Evolutionary conservation across 345 rosid species (phyloP).

Genomic region (Stellera chamaejasme): DNA sequence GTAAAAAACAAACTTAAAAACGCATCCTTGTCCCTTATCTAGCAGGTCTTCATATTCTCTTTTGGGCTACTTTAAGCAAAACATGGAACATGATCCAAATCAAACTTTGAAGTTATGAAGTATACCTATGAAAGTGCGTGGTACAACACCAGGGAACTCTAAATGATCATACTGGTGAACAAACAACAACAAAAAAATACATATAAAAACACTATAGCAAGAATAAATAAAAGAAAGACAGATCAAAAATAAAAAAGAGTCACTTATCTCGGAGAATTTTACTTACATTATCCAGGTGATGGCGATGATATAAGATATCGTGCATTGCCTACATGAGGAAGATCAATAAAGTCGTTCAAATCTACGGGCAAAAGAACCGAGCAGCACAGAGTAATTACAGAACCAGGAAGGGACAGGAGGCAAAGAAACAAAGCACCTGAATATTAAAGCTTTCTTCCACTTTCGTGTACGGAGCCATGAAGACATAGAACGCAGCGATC

Average conservation of each 20-base stretch:
- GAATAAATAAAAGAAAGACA: background rate
- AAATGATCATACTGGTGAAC: constrained; percentile 75
- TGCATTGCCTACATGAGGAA: constrained; percentile 60
- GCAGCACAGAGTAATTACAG: background rate
- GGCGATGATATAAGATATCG: constrained; percentile 75
- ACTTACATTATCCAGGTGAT: constrained; percentile 64
- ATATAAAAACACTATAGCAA: background rate
- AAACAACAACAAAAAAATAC: background rate
- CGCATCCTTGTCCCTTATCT: too few species aligned
- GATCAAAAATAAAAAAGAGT: background rate
- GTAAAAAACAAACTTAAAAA: too few species aligned
- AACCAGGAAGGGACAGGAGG: background rate
- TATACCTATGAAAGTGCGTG: constrained; percentile 88
- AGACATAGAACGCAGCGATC: constrained; percentile 69
- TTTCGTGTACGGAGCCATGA: constrained; percentile 78
- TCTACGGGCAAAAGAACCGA: background rate
- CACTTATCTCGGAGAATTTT: background rate
- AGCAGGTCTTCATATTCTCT: too few species aligned
- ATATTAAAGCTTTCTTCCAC: constrained; percentile 98
- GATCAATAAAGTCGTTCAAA: background rate
- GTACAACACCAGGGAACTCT: constrained; percentile 98
- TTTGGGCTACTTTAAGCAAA: too few species aligned
- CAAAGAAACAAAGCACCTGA: constrained; percentile 38
- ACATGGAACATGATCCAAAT: background rate
- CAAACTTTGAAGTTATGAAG: background rate